phyloP scores from a whole-genome alignment of 148 eudicot species.

The Persicaria tinctoria region DNA sequence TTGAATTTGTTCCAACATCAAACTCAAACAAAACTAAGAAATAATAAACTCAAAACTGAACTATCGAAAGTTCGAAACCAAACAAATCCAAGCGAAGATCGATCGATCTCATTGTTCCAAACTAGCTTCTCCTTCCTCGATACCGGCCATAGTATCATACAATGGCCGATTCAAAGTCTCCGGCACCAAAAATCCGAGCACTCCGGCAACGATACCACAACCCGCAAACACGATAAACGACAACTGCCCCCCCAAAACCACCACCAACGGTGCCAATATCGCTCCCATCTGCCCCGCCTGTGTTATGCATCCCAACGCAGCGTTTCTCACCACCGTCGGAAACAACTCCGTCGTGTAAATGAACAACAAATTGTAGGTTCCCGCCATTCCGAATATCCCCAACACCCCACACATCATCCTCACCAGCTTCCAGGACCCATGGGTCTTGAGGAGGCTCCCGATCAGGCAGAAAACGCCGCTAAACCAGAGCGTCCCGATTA shows the following conservation, averaged over 20 bases:
- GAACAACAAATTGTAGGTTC: slow-evolving; percentile 71
- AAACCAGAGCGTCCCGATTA: slow-evolving; percentile 71
- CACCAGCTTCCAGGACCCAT: slow-evolving; percentile 43
- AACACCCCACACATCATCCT: slow-evolving; percentile 65
- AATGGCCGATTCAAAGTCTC: slow-evolving; percentile 74
- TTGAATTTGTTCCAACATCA: too few relatives aligned
- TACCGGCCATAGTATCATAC: slow-evolving; percentile 79
- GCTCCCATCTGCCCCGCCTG: slow-evolving; percentile 93
- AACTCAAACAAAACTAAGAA: too few relatives aligned
- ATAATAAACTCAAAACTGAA: too few relatives aligned
- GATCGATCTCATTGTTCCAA: not conserved
- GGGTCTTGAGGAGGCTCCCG: slow-evolving; percentile 37
- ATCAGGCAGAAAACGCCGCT: slow-evolving; percentile 65
- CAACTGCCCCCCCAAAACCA: slow-evolving; percentile 49
- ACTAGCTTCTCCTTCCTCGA: slow-evolving; percentile 56
- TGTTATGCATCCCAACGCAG: slow-evolving; percentile 71
- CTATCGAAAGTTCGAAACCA: too few relatives aligned
- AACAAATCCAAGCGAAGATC: not conserved
- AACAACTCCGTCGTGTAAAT: slow-evolving; percentile 76
- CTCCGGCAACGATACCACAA: slow-evolving; percentile 62
- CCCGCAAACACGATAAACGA: slow-evolving; percentile 62
- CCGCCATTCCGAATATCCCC: slow-evolving; percentile 89
- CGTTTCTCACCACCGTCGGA: slow-evolving; percentile 88
- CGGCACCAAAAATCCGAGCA: slow-evolving; percentile 55
- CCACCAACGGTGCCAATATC: slow-evolving; percentile 74